Evolutionary conservation across 2,329 filamentous ascomycete genomes (phyloP).

Genomic region (Leptographium flavum): DNA sequence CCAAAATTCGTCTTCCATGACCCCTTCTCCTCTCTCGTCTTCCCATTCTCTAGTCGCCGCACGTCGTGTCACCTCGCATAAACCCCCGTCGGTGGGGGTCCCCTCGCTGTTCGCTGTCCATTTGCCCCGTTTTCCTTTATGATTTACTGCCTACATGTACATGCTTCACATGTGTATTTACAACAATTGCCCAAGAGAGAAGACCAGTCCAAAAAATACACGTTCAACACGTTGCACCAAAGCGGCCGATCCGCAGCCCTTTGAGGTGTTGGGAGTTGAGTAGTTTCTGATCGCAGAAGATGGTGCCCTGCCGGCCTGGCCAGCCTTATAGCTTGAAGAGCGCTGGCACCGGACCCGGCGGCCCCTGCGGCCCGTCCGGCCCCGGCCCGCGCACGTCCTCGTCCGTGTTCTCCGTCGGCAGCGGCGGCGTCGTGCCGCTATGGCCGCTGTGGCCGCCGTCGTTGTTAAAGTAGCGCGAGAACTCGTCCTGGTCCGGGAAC

Average conservation of each 20-base stretch:
- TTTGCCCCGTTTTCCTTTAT: neutral
- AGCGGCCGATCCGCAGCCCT: no score
- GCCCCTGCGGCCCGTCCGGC: neutral
- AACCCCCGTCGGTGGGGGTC: no score
- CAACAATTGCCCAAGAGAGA: neutral
- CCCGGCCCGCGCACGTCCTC: neutral
- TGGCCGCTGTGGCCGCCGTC: slow-evolving; percentile 31
- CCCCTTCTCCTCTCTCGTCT: no score
- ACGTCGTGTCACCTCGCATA: neutral
- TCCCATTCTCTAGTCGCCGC: no score
- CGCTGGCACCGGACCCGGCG: slow-evolving; percentile 1
- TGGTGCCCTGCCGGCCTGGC: neutral
- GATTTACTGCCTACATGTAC: neutral
- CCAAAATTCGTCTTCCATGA: no score
- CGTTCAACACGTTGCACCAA: neutral
- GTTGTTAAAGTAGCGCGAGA: slow-evolving; percentile 82
- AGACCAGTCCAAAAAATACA: neutral
- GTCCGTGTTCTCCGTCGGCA: slow-evolving; percentile 23
- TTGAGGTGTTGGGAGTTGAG: slow-evolving; percentile 1
- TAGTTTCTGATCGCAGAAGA: neutral
- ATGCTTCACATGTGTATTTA: neutral
- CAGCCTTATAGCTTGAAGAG: slow-evolving; percentile 3
- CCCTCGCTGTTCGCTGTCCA: no score
- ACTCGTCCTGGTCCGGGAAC: slow-evolving; percentile 76
- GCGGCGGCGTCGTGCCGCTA: slow-evolving; percentile 40